These are phyloP conservation scores for Kurtzmaniella quercitrusa DNA, from an alignment of 1,139 yeast genomes.

Conservation along the genomic window DNA sequence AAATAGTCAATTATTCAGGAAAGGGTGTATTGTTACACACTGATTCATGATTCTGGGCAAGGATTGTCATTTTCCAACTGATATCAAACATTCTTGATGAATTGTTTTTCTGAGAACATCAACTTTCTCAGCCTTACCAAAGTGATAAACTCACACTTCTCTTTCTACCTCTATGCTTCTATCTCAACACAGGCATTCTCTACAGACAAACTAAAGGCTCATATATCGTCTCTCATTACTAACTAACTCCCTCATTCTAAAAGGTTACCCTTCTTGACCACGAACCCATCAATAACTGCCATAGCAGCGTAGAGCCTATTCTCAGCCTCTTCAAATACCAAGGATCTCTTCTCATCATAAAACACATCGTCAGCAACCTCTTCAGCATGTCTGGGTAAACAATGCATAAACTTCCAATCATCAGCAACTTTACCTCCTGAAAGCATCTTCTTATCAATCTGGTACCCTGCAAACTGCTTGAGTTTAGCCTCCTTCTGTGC, in stretches of 20 bases:
- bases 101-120: too few relatives aligned
- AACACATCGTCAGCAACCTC: conserved; percentile 93
- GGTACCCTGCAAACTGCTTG: conserved; percentile 81
- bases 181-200: too few relatives aligned
- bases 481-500: conserved; percentile 66
- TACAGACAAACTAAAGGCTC: not conserved
- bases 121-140: too few relatives aligned
- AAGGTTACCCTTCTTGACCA: conserved; percentile 44
- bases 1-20: too few relatives aligned
- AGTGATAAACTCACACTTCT: too few relatives aligned
- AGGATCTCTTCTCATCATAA: conserved; percentile 66
- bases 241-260: not conserved
- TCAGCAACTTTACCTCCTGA: conserved; percentile 50
- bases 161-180: too few relatives aligned
- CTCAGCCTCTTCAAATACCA: conserved; percentile 94
- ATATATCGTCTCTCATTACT: not conserved
- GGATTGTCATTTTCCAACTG: too few relatives aligned
- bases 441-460: conserved; percentile 68
- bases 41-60: too few relatives aligned
- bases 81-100: too few relatives aligned
- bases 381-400: conserved; percentile 91
- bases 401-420: conserved; percentile 92
- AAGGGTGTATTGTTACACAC: too few relatives aligned
- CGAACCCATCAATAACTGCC: conserved; percentile 88
- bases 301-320: conserved; percentile 94